Conservation (phyloP, 305 asterid species). For the Andrographis paniculata region DNA sequence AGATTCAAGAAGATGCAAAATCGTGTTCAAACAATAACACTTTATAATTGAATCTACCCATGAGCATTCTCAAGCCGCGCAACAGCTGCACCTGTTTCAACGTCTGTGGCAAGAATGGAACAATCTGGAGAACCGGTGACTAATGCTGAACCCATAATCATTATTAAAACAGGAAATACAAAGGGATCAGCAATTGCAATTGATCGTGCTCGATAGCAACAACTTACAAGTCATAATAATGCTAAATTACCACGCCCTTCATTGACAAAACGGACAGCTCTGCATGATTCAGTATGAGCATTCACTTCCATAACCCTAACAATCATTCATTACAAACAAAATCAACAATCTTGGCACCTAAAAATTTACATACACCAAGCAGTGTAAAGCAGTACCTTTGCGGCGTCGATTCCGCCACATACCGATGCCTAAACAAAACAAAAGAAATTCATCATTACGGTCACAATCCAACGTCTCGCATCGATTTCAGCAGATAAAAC, state of each 20-base stretch:
- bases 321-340: constrained; percentile 15
- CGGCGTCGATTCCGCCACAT: constrained; percentile 49
- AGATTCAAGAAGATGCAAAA: background rate
- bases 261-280: constrained; percentile 73
- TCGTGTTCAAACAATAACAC: background rate
- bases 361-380: background rate
- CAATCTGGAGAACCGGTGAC: constrained; percentile 83
- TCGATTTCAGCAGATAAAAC: too few species aligned
- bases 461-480: too few species aligned
- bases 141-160: constrained; percentile 36
- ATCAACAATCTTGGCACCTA: constrained; percentile 8
- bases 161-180: background rate
- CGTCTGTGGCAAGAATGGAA: constrained; percentile 84
- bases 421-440: constrained; percentile 44
- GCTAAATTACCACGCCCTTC: constrained; percentile 64
- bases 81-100: constrained; percentile 72
- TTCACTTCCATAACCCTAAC: constrained; percentile 57
- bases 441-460: background rate
- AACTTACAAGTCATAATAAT: background rate
- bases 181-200: background rate
- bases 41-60: constrained; percentile 39
- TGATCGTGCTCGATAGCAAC: background rate
- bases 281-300: constrained; percentile 84
- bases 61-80: constrained; percentile 64
- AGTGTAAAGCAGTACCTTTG: constrained; percentile 34